Conservation (phyloP, 2,329 filamentous ascomycete species). For the Aspergillus sp. region DNA sequence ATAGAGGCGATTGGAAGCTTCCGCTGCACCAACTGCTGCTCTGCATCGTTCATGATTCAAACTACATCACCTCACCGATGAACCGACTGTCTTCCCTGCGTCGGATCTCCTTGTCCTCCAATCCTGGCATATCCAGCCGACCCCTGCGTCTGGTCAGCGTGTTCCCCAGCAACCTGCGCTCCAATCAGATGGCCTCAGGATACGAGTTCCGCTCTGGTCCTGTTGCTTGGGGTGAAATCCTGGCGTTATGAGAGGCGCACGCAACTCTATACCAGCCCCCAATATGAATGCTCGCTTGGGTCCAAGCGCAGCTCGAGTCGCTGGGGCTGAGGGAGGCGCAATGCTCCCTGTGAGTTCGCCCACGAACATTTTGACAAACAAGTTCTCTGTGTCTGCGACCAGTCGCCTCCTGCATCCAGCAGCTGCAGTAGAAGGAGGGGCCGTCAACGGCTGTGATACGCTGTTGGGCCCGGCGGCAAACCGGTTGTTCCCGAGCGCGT, state of each 20-base stretch:
- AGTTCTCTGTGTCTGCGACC: neutral
- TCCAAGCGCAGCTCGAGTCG: neutral
- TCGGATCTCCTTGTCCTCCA: neutral
- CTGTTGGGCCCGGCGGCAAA: neutral
- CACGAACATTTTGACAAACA: slow-evolving; percentile 1
- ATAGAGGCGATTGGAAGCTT: too few relatives aligned
- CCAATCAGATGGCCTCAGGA: slow-evolving; percentile 4
- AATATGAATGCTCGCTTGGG: neutral
- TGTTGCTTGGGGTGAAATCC: neutral
- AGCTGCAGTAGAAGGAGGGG: neutral
- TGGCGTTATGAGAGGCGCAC: slow-evolving; percentile 2
- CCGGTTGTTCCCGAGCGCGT: slow-evolving; percentile 1
- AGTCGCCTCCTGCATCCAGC: neutral
- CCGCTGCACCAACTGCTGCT: too few relatives aligned
- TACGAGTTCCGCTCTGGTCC: slow-evolving; percentile 7
- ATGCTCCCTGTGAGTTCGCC: neutral
- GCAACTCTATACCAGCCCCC: slow-evolving; percentile 4
- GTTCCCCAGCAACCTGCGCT: neutral
- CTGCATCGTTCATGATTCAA: too few relatives aligned
- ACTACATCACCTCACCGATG: too few relatives aligned
- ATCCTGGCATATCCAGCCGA: neutral
- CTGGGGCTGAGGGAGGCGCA: neutral
- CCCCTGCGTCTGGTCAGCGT: slow-evolving; percentile 6
- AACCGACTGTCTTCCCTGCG: too few relatives aligned
- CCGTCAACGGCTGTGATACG: neutral